Evolutionary conservation across 2,329 filamentous ascomycete species (phyloP).

Genomic region (Peltaster fructicola): DNA sequence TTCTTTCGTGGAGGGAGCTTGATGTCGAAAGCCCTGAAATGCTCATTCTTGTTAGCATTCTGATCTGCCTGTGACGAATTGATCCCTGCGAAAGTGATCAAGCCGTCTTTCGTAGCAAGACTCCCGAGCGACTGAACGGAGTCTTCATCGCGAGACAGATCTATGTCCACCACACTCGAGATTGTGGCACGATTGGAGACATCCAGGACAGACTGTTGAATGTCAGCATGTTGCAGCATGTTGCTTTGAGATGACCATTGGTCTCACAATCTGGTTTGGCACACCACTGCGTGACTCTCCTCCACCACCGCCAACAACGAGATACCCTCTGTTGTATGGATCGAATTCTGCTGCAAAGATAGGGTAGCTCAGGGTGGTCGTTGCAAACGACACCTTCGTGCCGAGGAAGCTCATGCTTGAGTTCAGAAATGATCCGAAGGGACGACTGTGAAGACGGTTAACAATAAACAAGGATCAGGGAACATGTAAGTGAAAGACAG

Average conservation of each 20-base stretch:
- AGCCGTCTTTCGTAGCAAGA: constrained; percentile 39
- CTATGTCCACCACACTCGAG: constrained; percentile 49
- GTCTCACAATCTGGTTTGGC: constrained; percentile 65
- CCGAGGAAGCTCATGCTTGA: too few relatives aligned
- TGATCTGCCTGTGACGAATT: constrained; percentile 63
- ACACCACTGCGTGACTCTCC: constrained; percentile 68
- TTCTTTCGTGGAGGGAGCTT: constrained; percentile 32
- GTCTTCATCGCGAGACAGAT: constrained; percentile 71
- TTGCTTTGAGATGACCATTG: neutral
- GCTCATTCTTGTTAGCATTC: constrained; percentile 60
- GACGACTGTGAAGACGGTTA: too few relatives aligned
- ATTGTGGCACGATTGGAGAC: constrained; percentile 48
- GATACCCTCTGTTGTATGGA: constrained; percentile 53
- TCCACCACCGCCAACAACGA: constrained; percentile 76
- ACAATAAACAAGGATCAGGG: too few relatives aligned
- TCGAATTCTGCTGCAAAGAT: constrained; percentile 82
- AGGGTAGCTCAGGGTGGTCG: constrained; percentile 59
- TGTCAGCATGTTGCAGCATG: constrained; percentile 1
- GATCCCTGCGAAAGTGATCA: constrained; percentile 52
- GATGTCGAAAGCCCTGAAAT: constrained; percentile 62
- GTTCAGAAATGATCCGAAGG: constrained; percentile 1
- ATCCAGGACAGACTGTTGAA: constrained; percentile 48
- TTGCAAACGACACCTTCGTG: constrained; percentile 33
- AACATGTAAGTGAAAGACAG: too few relatives aligned
- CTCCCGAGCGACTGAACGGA: constrained; percentile 69